Evolutionary conservation across 2,329 filamentous ascomycete species (phyloP).

Genomic region (Fusarium sp.): DNA sequence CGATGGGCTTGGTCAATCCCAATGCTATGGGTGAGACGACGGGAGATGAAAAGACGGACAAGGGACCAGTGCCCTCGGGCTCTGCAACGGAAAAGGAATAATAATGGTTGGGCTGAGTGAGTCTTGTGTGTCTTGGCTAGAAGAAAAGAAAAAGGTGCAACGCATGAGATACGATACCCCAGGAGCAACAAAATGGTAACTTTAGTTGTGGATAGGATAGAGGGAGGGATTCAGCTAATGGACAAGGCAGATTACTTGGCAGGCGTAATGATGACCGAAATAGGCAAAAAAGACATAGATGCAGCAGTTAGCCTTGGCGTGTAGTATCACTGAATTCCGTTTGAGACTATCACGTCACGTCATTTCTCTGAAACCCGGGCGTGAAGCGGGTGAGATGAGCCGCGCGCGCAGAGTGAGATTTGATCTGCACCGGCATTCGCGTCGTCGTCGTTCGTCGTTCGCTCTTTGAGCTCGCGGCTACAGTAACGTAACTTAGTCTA

Average conservation of each 20-base stretch:
- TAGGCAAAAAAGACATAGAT: not conserved
- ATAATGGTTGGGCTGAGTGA: not conserved
- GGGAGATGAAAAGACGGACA: not conserved
- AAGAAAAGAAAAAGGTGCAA: not conserved
- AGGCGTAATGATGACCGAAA: not conserved
- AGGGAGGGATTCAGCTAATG: not conserved
- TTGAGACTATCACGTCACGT: not conserved
- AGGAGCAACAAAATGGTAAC: conserved; percentile 4
- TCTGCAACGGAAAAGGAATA: conserved; percentile 1
- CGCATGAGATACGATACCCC: not conserved
- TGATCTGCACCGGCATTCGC: not conserved
- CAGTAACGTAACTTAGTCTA: not conserved
- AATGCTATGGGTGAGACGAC: conserved; percentile 4
- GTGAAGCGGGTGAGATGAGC: too few relatives aligned
- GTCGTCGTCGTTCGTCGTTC: not conserved
- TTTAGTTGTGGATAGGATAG: conserved; percentile 1
- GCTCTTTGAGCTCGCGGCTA: not conserved
- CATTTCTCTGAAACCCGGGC: not conserved
- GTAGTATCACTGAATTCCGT: not conserved
- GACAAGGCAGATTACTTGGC: not conserved
- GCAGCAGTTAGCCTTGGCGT: not conserved
- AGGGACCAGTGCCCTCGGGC: not conserved
- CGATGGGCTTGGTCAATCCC: conserved; percentile 26
- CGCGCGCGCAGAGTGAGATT: not conserved
- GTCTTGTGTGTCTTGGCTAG: not conserved